Evolutionary conservation across 345 rosid genomes (phyloP).

Genomic region (Arabidopsis suecica): DNA sequence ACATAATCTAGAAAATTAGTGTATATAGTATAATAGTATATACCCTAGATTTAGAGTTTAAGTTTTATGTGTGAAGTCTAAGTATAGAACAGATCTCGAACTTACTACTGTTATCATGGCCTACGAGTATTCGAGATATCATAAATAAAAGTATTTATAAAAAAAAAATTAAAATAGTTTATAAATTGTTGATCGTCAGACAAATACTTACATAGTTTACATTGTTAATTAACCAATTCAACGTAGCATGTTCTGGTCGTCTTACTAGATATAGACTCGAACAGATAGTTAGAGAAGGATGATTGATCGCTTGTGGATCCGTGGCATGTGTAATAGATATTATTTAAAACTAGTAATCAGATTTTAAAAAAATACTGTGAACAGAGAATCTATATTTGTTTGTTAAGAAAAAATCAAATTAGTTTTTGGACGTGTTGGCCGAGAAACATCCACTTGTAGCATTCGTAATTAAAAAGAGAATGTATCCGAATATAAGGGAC

Average conservation of each 20-base stretch:
- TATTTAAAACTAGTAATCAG: slow-evolving; percentile 1
- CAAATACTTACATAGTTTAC: neutral
- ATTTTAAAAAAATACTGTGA: slow-evolving; percentile 8
- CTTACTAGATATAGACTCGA: slow-evolving; percentile 16
- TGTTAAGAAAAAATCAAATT: slow-evolving; percentile 18
- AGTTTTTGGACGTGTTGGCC: slow-evolving; percentile 38
- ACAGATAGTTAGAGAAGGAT: slow-evolving; percentile 19
- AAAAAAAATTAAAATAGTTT: too few relatives aligned
- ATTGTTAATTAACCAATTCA: slow-evolving; percentile 2
- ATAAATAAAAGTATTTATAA: neutral
- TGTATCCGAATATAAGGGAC: slow-evolving; percentile 29
- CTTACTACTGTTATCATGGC: slow-evolving; percentile 5
- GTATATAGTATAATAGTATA: neutral
- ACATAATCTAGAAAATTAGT: slow-evolving; percentile 4
- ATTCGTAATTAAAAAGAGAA: slow-evolving; percentile 38
- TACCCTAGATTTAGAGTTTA: neutral
- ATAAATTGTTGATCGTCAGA: slow-evolving; percentile 8
- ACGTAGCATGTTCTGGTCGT: slow-evolving; percentile 11
- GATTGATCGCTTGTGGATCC: slow-evolving; percentile 28
- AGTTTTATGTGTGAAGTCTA: neutral
- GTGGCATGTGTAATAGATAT: slow-evolving; percentile 16
- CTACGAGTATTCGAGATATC: neutral
- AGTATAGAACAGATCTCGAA: slow-evolving; percentile 3
- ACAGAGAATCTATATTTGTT: slow-evolving; percentile 15
- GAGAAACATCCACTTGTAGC: slow-evolving; percentile 36